A percentile compares a stretch with the other conserved stretches of the same genome.
phyloP scores from a whole-genome alignment of 768 basidiomycete species.

The Boletus patriciae region DNA sequence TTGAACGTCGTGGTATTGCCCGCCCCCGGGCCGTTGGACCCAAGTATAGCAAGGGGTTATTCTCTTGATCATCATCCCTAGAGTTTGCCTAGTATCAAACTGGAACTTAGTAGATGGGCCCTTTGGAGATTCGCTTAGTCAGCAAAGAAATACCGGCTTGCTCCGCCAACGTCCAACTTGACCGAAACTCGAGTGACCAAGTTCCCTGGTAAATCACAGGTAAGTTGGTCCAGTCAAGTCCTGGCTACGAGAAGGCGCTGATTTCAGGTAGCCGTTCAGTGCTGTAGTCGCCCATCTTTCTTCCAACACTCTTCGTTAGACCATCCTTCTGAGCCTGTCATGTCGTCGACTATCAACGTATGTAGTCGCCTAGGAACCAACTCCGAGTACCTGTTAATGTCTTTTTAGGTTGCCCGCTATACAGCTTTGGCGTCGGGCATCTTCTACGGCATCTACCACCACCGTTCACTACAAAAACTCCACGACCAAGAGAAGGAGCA shows the following conservation, averaged over 20 bases:
- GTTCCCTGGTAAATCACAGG: conserved; percentile 10
- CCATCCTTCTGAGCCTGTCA: conserved; percentile 31
- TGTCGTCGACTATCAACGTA: conserved; percentile 81
- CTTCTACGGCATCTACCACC: conserved; percentile 90
- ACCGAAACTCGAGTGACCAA: conserved; percentile 12
- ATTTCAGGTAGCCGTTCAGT: conserved; percentile 12
- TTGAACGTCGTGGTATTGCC: too few species aligned
- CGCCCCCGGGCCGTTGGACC: too few species aligned
- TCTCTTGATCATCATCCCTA: too few species aligned
- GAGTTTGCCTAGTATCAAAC: too few species aligned
- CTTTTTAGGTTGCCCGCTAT: conserved; percentile 84
- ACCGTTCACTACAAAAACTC: conserved; percentile 80
- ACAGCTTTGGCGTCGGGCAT: conserved; percentile 86
- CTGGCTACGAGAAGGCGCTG: background rate
- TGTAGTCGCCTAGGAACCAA: conserved; percentile 28
- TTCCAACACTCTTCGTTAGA: conserved; percentile 4
- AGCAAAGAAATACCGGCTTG: conserved; percentile 30
- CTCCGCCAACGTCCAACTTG: conserved; percentile 25
- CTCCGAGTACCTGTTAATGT: conserved; percentile 1
- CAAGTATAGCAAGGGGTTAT: too few species aligned
- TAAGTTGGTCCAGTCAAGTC: background rate
- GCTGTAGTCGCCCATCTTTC: conserved; percentile 17
- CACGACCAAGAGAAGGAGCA: conserved; percentile 77
- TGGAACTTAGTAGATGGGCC: too few species aligned
- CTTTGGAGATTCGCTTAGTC: conserved; percentile 24